Evolutionary conservation across 2,329 filamentous ascomycete species (phyloP).

Genomic region (Myrmaecium sp.): DNA sequence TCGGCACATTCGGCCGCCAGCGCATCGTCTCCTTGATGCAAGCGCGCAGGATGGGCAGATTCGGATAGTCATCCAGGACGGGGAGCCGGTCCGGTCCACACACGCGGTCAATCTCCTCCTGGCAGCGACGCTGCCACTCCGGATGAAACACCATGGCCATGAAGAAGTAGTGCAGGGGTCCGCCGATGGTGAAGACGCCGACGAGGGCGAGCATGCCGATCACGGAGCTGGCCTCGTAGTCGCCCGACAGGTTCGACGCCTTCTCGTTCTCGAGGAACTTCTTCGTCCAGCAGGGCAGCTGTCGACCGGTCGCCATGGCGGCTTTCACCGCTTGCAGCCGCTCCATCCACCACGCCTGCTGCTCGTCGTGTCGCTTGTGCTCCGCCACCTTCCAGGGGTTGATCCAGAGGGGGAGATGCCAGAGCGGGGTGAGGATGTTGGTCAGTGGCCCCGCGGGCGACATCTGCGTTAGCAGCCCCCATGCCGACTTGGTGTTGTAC

Average conservation of each 20-base stretch:
- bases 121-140: constrained; percentile 34
- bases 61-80: constrained; percentile 30
- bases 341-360: constrained; percentile 36
- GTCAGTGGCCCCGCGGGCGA: constrained; percentile 40
- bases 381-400: constrained; percentile 40
- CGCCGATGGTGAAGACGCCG: constrained; percentile 22
- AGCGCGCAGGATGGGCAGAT: constrained; percentile 36
- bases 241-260: constrained; percentile 16
- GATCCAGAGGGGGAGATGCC: constrained; percentile 32
- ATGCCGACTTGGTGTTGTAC: constrained; percentile 33
- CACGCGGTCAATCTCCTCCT: constrained; percentile 40
- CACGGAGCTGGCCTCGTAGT: constrained; percentile 21
- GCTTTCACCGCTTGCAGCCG: constrained; percentile 22
- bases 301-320: constrained; percentile 24
- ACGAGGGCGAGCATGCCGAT: constrained; percentile 23
- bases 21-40: constrained; percentile 42
- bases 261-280: constrained; percentile 26
- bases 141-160: constrained; percentile 24
- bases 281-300: constrained; percentile 25
- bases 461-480: constrained; percentile 41
- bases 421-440: constrained; percentile 38
- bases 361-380: constrained; percentile 34
- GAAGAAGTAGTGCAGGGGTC: constrained; percentile 21
- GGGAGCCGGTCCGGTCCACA: constrained; percentile 34
- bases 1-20: constrained; percentile 40